Percentiles rank a stretch among this genome's conserved stretches.
Evolutionary conservation across 306 rosid genomes (phyloP).

Genomic region (Casuarina glauca): DNA sequence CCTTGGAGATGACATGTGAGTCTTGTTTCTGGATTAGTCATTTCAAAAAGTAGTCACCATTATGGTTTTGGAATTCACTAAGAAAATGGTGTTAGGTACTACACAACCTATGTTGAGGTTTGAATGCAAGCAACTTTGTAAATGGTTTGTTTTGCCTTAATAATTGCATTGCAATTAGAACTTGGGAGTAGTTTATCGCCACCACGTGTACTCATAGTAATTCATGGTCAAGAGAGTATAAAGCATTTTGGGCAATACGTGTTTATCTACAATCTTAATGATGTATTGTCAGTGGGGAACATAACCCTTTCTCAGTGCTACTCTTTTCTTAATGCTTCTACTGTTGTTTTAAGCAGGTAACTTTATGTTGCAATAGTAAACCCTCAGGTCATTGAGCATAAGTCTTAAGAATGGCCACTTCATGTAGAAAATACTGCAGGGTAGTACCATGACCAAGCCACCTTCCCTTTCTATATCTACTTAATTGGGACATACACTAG

Average conservation of each 20-base stretch:
- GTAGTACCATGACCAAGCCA: not conserved
- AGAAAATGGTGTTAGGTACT: not conserved
- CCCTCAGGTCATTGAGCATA: not conserved
- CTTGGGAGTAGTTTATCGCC: not conserved
- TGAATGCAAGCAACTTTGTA: not conserved
- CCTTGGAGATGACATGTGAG: constrained; percentile 98
- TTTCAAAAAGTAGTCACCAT: not conserved
- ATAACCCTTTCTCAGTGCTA: not conserved
- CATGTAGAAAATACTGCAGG: not conserved
- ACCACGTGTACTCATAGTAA: not conserved
- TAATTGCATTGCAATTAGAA: not conserved
- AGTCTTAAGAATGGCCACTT: not conserved
- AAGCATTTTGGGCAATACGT: not conserved
- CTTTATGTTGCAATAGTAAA: not conserved
- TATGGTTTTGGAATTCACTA: not conserved
- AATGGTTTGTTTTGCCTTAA: not conserved
- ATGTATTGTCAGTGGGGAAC: not conserved
- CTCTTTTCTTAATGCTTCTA: not conserved
- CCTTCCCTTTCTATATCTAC: not conserved
- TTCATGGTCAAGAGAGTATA: not conserved
- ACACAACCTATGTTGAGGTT: not conserved
- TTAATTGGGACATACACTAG: not conserved
- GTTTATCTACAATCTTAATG: not conserved
- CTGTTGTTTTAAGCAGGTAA: not conserved
- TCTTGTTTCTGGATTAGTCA: not conserved